phyloP scores from a whole-genome alignment of 2,329 filamentous ascomycete genomes.

The Elsinoe perseae region DNA sequence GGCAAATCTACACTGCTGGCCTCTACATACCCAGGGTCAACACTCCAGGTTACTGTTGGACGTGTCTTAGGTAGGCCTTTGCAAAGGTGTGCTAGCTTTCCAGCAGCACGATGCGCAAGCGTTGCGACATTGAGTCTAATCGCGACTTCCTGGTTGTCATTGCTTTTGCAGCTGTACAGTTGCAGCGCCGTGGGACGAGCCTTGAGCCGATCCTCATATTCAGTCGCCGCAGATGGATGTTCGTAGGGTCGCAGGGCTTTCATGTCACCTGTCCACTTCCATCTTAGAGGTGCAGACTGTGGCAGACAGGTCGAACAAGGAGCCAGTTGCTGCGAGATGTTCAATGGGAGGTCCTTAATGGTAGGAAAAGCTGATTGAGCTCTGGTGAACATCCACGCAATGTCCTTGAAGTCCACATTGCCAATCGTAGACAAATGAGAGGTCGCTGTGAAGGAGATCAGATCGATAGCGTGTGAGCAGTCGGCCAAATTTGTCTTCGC shows the following conservation, averaged over 20 bases:
- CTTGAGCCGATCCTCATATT: constrained; percentile 47
- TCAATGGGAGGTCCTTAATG: background rate
- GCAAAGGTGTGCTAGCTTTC: constrained; percentile 15
- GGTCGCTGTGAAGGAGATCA: background rate
- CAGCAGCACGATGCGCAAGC: constrained; percentile 27
- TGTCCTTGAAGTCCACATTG: background rate
- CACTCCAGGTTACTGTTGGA: background rate
- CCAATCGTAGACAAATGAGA: background rate
- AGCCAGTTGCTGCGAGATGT: background rate
- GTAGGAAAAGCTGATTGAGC: background rate
- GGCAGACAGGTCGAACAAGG: constrained; percentile 31
- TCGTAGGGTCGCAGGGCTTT: constrained; percentile 41
- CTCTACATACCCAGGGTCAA: constrained; percentile 20
- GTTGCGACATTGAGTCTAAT: constrained; percentile 23
- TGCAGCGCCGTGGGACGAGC: constrained; percentile 32
- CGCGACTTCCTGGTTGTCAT: constrained; percentile 21
- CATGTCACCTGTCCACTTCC: constrained; percentile 28
- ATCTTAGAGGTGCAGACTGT: constrained; percentile 31
- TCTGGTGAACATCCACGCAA: background rate
- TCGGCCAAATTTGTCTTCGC: background rate
- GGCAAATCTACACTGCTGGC: constrained; percentile 39
- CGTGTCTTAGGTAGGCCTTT: constrained; percentile 19
- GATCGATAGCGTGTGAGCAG: background rate
- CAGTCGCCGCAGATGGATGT: constrained; percentile 42
- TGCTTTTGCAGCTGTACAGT: background rate